Conservation (phyloP, 352 stramenopile species). For the Phytopythium vexans region DNA sequence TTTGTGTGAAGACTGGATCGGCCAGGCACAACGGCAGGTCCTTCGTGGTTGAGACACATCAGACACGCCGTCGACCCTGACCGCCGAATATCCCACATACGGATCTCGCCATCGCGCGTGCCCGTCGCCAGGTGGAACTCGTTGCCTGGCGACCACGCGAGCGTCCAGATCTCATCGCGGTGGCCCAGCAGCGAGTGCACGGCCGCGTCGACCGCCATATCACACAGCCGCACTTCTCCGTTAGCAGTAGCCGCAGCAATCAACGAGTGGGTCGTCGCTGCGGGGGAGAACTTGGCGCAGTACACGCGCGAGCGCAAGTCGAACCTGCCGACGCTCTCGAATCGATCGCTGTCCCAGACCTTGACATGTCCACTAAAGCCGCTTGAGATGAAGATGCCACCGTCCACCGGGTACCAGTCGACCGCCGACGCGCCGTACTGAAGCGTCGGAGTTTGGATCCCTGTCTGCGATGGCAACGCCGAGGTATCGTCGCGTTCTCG, state of each 20-base stretch:
- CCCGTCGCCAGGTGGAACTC: slow-evolving; percentile 74
- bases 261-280: slow-evolving; percentile 51
- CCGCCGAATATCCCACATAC: slow-evolving; percentile 86
- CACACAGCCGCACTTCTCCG: slow-evolving; percentile 68
- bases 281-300: slow-evolving; percentile 59
- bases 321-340: slow-evolving; percentile 65
- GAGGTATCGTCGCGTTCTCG: too few species aligned
- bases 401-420: slow-evolving; percentile 87
- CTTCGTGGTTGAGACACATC: slow-evolving; percentile 76
- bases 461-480: too few species aligned
- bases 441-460: slow-evolving; percentile 12
- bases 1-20: slow-evolving; percentile 57
- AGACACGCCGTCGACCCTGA: slow-evolving; percentile 82
- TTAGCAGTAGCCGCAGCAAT: slow-evolving; percentile 65
- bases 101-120: slow-evolving; percentile 57
- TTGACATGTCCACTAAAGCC: slow-evolving; percentile 62
- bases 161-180: slow-evolving; percentile 66
- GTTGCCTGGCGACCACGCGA: slow-evolving; percentile 68
- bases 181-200: slow-evolving; percentile 77
- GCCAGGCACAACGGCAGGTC: slow-evolving; percentile 35
- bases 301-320: slow-evolving; percentile 60
- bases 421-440: slow-evolving; percentile 73
- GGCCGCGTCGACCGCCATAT: slow-evolving; percentile 59
- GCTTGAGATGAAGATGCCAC: slow-evolving; percentile 75
- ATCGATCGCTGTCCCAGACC: slow-evolving; percentile 77